These are phyloP conservation scores for Skeletonema tropicum DNA, from an alignment of 108 stramenopile genomes.

Conservation along the genomic window DNA sequence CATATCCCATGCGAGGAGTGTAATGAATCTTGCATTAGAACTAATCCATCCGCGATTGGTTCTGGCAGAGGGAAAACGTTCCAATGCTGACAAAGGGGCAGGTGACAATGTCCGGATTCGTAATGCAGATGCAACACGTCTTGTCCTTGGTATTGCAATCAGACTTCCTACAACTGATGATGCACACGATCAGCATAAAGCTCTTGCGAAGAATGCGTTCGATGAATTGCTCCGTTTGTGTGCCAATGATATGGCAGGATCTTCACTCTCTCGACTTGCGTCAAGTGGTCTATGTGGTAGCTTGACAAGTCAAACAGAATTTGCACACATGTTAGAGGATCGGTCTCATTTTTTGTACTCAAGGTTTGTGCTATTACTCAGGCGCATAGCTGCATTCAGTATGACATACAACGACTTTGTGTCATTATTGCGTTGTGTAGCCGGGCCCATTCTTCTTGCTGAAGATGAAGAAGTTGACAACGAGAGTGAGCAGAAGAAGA, in stretches of 20 bases:
- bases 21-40: slow-evolving; percentile 71
- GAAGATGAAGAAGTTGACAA: slow-evolving; percentile 43
- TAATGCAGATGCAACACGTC: slow-evolving; percentile 80
- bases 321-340: slow-evolving; percentile 76
- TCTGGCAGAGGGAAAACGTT: slow-evolving; percentile 44
- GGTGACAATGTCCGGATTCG: slow-evolving; percentile 51
- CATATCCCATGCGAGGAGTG: slow-evolving; percentile 40
- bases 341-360: slow-evolving; percentile 73
- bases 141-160: slow-evolving; percentile 77
- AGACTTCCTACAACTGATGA: slow-evolving; percentile 57
- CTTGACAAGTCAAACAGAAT: slow-evolving; percentile 74
- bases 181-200: slow-evolving; percentile 19
- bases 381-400: slow-evolving; percentile 78
- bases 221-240: slow-evolving; percentile 78
- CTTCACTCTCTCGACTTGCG: slow-evolving; percentile 76
- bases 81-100: slow-evolving; percentile 26
- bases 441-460: slow-evolving; percentile 71
- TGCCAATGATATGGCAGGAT: slow-evolving; percentile 67
- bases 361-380: slow-evolving; percentile 66
- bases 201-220: slow-evolving; percentile 70
- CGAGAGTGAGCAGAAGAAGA: slow-evolving; percentile 22
- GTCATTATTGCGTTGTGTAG: slow-evolving; percentile 72
- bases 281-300: slow-evolving; percentile 79
- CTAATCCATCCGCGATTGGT: slow-evolving; percentile 72
- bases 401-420: slow-evolving; percentile 90